These are phyloP conservation scores for Citrullus mucosospermus DNA, from an alignment of 306 rosid species.

Conservation along the genomic window DNA sequence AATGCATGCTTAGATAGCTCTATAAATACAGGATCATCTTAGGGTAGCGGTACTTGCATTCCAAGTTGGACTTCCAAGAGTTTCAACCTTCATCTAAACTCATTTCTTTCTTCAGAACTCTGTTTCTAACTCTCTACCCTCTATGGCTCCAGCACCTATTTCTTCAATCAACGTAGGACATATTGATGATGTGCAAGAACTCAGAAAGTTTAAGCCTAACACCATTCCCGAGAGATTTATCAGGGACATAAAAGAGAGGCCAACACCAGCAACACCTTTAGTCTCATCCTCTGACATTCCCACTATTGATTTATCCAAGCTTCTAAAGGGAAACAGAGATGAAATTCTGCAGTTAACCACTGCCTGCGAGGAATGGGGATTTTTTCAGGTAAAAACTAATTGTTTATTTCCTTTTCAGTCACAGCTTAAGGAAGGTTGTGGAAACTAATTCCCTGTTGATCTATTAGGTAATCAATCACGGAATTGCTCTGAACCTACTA, in stretches of 20 bases:
- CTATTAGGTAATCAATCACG: constrained; percentile 68
- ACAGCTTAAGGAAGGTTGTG: neutral
- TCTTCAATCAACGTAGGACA: constrained; percentile 54
- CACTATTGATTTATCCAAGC: constrained; percentile 54
- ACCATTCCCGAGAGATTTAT: constrained; percentile 81
- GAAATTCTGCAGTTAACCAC: constrained; percentile 44
- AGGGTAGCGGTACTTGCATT: neutral
- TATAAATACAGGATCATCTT: neutral
- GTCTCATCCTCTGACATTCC: constrained; percentile 43
- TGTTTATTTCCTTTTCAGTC: neutral
- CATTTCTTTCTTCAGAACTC: neutral
- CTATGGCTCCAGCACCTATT: constrained; percentile 61
- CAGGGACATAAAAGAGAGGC: constrained; percentile 61
- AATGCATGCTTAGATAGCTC: neutral
- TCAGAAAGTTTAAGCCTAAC: constrained; percentile 49
- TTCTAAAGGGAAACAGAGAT: constrained; percentile 34
- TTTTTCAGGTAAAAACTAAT: constrained; percentile 60
- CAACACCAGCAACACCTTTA: constrained; percentile 24
- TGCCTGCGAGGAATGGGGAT: constrained; percentile 87
- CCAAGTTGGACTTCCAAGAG: neutral
- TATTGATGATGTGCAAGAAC: constrained; percentile 93
- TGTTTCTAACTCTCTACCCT: constrained; percentile 3
- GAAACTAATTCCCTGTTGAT: constrained; percentile 11
- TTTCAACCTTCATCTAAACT: neutral
- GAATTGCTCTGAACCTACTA: constrained; percentile 44